Conservation (phyloP, 805 yeast genomes). For the Lachancea mirantina region DNA sequence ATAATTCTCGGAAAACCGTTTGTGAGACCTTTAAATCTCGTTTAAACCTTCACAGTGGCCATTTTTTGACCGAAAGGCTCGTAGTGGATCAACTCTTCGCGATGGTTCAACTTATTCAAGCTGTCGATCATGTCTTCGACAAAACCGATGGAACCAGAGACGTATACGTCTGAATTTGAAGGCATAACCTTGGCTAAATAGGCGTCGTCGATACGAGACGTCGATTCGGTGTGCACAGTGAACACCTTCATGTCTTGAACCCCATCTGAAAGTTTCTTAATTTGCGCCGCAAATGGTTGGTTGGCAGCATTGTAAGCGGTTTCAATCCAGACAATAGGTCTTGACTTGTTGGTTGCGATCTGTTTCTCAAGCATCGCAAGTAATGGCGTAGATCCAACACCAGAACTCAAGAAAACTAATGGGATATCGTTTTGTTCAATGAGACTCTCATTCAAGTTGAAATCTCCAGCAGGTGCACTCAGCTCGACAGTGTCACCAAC, state of each 20-base stretch:
- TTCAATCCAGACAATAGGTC: slow-evolving; percentile 30
- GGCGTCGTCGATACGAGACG: slow-evolving; percentile 21
- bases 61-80: slow-evolving; percentile 33
- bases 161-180: slow-evolving; percentile 25
- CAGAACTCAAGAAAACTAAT: slow-evolving; percentile 46
- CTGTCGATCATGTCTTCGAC: slow-evolving; percentile 23
- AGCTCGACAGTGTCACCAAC: slow-evolving; percentile 44
- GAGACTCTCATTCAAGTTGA: slow-evolving; percentile 30
- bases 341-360: slow-evolving; percentile 19
- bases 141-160: slow-evolving; percentile 29
- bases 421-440: slow-evolving; percentile 29
- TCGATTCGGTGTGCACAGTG: slow-evolving; percentile 18
- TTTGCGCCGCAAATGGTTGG: slow-evolving; percentile 23
- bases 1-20: no score
- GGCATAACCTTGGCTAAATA: slow-evolving; percentile 23
- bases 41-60: slow-evolving; percentile 13
- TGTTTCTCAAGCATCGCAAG: slow-evolving; percentile 43
- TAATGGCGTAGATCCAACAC: slow-evolving; percentile 64
- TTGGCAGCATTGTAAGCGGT: slow-evolving; percentile 19
- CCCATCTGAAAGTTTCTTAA: slow-evolving; percentile 17
- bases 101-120: slow-evolving; percentile 17
- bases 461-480: slow-evolving; percentile 55
- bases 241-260: slow-evolving; percentile 12
- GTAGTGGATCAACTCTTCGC: slow-evolving; percentile 25
- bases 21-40: no score